A percentile compares a stretch with the other conserved stretches of the same genome.
Conservation (phyloP, 1,139 yeast genomes). For the Yamadazyma kanchanaburiensis region DNA sequence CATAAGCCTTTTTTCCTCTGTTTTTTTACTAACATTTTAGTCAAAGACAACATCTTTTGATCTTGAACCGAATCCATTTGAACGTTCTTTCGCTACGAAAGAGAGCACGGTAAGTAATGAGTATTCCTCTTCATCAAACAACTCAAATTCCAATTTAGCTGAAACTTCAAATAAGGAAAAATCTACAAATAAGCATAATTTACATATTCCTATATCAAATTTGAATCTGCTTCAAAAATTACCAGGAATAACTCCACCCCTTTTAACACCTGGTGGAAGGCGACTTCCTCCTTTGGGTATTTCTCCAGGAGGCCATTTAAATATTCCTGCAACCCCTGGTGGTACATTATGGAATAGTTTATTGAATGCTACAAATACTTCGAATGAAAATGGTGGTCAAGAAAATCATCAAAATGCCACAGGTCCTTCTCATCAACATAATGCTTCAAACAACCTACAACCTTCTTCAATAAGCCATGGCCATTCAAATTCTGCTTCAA, state of each 20-base stretch:
- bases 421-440: not conserved
- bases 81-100: constrained; percentile 80
- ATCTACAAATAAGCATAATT: constrained; percentile 27
- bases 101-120: constrained; percentile 16
- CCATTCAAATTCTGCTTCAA: constrained; percentile 6
- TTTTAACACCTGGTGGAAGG: constrained; percentile 61
- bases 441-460: too few species aligned
- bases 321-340: constrained; percentile 47
- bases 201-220: constrained; percentile 32
- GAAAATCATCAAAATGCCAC: not conserved
- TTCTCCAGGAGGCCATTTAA: constrained; percentile 31
- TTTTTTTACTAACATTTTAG: constrained; percentile 18
- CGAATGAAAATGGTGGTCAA: constrained; percentile 4
- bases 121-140: constrained; percentile 3
- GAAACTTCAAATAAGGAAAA: constrained; percentile 2
- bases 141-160: constrained; percentile 2
- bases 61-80: constrained; percentile 94
- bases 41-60: constrained; percentile 57
- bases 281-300: constrained; percentile 54
- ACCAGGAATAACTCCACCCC: constrained; percentile 51
- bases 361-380: constrained; percentile 32
- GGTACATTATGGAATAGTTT: constrained; percentile 46
- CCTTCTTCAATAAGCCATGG: constrained; percentile 1
- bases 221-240: constrained; percentile 22
- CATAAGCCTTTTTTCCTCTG: too few species aligned